A percentile compares a stretch with the other conserved stretches of the same genome.
Evolutionary conservation across 2,329 filamentous ascomycete species (phyloP).

Genomic region (Leptosphaerulina australis): DNA sequence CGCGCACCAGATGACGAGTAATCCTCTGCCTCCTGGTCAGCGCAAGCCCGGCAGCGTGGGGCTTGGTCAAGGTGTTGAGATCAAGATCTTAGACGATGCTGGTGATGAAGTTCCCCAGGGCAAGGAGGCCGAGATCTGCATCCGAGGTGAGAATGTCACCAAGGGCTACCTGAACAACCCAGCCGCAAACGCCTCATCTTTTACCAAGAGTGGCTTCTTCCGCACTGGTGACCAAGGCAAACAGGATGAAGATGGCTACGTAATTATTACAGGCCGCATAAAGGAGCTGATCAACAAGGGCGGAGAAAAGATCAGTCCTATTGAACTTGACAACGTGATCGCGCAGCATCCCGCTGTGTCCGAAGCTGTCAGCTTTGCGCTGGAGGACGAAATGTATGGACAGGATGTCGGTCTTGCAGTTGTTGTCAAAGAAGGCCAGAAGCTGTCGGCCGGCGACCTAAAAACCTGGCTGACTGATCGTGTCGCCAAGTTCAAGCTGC

Average conservation of each 20-base stretch:
- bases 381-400: conserved; percentile 81
- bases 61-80: conserved; percentile 79
- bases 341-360: conserved; percentile 73
- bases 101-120: conserved; percentile 73
- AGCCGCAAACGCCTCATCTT: conserved; percentile 74
- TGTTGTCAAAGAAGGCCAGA: conserved; percentile 70
- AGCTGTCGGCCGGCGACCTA: conserved; percentile 63
- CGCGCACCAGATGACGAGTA: conserved; percentile 81
- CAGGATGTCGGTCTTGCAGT: conserved; percentile 81
- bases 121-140: conserved; percentile 79
- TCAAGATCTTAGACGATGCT: conserved; percentile 74
- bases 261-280: conserved; percentile 87
- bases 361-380: conserved; percentile 83
- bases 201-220: conserved; percentile 80
- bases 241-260: conserved; percentile 78
- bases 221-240: conserved; percentile 86
- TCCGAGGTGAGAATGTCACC: conserved; percentile 81
- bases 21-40: conserved; percentile 66
- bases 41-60: conserved; percentile 83
- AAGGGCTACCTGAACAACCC: conserved; percentile 85
- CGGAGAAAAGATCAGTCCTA: conserved; percentile 87
- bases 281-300: conserved; percentile 93
- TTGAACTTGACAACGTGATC: conserved; percentile 84
- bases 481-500: conserved; percentile 83
- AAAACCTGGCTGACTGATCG: conserved; percentile 71